Base-by-base conservation (phyloP, 2,329 filamentous ascomycete genomes). In the Botrytis deweyae region DNA sequence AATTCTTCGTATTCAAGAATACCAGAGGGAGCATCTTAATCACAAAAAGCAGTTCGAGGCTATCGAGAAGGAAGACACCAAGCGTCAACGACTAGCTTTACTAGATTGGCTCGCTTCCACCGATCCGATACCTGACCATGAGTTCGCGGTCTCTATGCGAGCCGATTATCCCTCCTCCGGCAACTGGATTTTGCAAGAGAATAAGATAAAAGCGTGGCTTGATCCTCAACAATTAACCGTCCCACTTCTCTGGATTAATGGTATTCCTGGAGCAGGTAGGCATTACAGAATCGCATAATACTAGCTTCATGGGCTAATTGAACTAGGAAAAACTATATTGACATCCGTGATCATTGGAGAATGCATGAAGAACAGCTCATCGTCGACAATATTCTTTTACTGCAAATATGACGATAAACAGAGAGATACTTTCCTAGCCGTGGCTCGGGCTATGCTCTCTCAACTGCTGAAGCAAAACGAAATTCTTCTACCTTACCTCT, bases 261-360 rank as follows among this genome's bases (percentile, higher is more conserved):
- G 83, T 1, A 83, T 81, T 22, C 82, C 82, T 22, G 83, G 83
- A 16, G 81, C 83, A 65, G 83, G 83, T 82, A 77, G 75, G 78
- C 7, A n/a, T 49, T n/a, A 52, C 44, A 38, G 5, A 38, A 25
- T n/a, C 33, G 61, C 63, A 55, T 46, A 7, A 52, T 40, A 36
- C 66, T 9, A 66, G 25, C 14, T 44, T 62, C 20, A 18, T 25
- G 46, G 38, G 58, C 36, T 76, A 70, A 78, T 59, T 67, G 44
- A 62, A 33, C 8, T 66, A 82, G 82, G 82, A 2, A 84, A 84
- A 75, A 83, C 81, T 10, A 77, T 84, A 22, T 78, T 85, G 18
- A 80, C 83, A 4, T 84, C 83, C 2, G 74, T 81, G 3, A 76
- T 84, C 44, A 73, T 85, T 36, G 82, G 84, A 58, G 77, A 80